Conservation (phyloP, 1,284 basidiomycete genomes). For the Sanguinoderma infundibulare region DNA sequence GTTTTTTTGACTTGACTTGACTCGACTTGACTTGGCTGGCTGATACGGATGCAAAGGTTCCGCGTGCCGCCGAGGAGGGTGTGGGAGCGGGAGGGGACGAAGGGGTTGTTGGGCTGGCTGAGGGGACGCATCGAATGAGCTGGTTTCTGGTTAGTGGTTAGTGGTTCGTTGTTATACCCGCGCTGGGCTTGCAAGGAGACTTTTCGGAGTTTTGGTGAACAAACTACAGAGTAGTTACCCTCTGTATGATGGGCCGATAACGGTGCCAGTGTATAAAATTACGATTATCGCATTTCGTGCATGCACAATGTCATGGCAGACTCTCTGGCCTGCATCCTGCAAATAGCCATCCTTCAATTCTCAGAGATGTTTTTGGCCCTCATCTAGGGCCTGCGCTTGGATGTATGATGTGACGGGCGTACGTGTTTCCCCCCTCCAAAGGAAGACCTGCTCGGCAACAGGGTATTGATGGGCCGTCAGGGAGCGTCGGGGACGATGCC, state of each 20-base stretch:
- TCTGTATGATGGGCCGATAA: neutral
- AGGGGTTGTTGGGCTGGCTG: constrained; percentile 75
- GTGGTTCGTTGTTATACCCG: neutral
- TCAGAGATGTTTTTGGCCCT: too few relatives aligned
- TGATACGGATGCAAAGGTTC: constrained; percentile 52
- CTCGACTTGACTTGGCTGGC: neutral
- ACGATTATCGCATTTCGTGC: neutral
- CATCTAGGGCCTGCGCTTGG: too few relatives aligned
- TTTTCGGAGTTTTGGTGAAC: neutral
- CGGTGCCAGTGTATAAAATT: neutral
- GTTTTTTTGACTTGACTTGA: neutral
- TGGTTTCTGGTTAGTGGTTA: neutral
- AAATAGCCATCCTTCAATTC: too few relatives aligned
- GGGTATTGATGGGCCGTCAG: too few relatives aligned
- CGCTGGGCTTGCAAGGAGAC: neutral
- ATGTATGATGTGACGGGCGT: too few relatives aligned
- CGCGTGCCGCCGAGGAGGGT: constrained; percentile 77
- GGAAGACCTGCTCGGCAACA: too few relatives aligned
- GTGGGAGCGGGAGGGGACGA: constrained; percentile 86
- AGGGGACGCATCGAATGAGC: constrained; percentile 66
- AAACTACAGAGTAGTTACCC: neutral
- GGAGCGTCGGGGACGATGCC: too few relatives aligned
- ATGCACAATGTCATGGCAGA: too few relatives aligned
- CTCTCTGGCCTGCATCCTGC: too few relatives aligned
- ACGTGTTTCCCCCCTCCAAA: too few relatives aligned